phyloP scores from a whole-genome alignment of 176 grass and related monocot genomes.

The maize (Zea mays) region DNA sequence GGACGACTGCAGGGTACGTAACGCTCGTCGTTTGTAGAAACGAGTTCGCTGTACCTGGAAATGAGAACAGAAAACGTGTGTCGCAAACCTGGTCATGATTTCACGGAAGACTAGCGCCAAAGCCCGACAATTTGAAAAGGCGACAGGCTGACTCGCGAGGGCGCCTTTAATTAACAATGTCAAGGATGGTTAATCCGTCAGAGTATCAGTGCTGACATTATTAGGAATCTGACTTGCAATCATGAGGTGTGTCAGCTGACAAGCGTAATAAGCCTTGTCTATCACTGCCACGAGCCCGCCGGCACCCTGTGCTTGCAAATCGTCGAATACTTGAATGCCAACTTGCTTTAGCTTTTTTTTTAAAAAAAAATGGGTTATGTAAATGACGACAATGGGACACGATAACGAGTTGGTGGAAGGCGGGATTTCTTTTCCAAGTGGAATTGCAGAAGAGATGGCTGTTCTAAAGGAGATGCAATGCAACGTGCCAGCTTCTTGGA shows the following conservation, averaged over 20 bases:
- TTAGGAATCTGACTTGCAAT: slow-evolving; percentile 25
- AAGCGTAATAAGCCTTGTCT: neutral
- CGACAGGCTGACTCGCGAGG: neutral
- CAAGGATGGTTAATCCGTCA: slow-evolving; percentile 48
- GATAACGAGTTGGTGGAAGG: neutral
- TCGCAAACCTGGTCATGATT: neutral
- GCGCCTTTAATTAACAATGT: slow-evolving; percentile 16
- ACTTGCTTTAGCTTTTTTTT: slow-evolving; percentile 10
- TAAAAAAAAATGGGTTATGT: neutral
- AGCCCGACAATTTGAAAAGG: neutral
- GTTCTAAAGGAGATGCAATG: neutral
- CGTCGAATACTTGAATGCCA: neutral
- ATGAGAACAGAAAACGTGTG: too few species aligned
- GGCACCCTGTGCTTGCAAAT: neutral
- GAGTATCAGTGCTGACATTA: slow-evolving; percentile 39
- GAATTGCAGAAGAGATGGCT: neutral
- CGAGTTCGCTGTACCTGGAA: neutral
- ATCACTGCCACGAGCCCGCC: too few species aligned
- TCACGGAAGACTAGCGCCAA: neutral
- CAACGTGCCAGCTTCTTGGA: neutral
- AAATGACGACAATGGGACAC: slow-evolving; percentile 13
- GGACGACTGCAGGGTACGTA: neutral
- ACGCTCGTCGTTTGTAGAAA: neutral
- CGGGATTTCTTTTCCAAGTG: neutral
- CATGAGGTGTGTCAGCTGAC: neutral